phyloP scores from a whole-genome alignment of 768 basidiomycete species.

The Tulasnella sp. region DNA sequence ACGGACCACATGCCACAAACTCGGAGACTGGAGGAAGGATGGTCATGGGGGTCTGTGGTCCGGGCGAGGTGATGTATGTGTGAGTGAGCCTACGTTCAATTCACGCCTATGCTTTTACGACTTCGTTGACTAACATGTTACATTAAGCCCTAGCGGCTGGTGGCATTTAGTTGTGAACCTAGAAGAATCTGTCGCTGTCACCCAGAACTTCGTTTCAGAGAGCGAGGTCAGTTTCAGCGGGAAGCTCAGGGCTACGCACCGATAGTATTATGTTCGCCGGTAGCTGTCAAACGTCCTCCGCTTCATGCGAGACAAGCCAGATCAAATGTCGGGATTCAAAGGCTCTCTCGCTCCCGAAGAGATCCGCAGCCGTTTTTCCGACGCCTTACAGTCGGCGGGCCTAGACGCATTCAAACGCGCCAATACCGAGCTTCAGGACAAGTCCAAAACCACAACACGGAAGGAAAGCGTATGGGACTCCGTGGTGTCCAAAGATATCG shows the following conservation, averaged over 20 bases:
- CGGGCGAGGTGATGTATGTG: slow-evolving; percentile 24
- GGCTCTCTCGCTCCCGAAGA: neutral
- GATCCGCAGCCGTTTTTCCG: slow-evolving; percentile 17
- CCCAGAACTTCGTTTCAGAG: slow-evolving; percentile 25
- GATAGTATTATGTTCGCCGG: too few relatives aligned
- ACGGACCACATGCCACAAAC: slow-evolving; percentile 22
- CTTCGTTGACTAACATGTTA: neutral
- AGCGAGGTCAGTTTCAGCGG: slow-evolving; percentile 10
- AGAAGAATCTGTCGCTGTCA: slow-evolving; percentile 23
- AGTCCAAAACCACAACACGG: neutral
- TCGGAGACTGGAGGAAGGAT: slow-evolving; percentile 20
- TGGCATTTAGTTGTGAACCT: slow-evolving; percentile 27
- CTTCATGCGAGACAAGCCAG: slow-evolving; percentile 22
- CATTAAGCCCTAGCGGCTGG: slow-evolving; percentile 22
- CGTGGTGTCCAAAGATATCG: neutral
- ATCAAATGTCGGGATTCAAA: slow-evolving; percentile 25
- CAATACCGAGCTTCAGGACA: neutral
- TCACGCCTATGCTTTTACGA: neutral
- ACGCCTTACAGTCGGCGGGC: slow-evolving; percentile 3
- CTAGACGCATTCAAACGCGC: neutral
- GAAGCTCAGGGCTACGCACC: neutral
- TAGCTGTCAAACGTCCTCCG: slow-evolving; percentile 21
- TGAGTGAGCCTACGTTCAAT: neutral
- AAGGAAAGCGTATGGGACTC: slow-evolving; percentile 3
- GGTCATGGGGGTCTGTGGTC: slow-evolving; percentile 23